Percentiles rank a stretch among this genome's conserved stretches.
Conservation (phyloP, 2,329 filamentous ascomycete genomes). For the Aspergillus niger region DNA sequence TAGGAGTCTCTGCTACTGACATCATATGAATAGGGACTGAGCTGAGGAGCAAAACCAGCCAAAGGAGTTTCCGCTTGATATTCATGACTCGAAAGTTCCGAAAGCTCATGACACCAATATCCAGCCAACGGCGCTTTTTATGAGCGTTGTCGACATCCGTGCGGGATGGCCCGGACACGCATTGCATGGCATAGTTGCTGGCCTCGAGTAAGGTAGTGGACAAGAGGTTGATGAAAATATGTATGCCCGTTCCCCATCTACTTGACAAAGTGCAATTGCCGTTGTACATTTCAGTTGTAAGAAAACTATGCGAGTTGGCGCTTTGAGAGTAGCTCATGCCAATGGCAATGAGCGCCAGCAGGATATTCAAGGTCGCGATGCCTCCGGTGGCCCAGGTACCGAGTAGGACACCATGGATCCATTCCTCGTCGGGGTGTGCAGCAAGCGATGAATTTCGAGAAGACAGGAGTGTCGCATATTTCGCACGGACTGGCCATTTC, state of each 20-base stretch:
- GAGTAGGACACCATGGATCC: slow-evolving; percentile 14
- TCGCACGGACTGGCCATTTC: too few relatives aligned
- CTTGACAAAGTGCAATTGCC: slow-evolving; percentile 14
- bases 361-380: slow-evolving; percentile 12
- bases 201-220: slow-evolving; percentile 50
- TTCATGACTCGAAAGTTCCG: slow-evolving; percentile 27
- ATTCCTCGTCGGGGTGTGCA: slow-evolving; percentile 5
- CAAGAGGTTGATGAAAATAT: slow-evolving; percentile 53
- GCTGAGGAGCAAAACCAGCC: slow-evolving; percentile 16
- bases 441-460: too few relatives aligned
- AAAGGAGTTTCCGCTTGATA: slow-evolving; percentile 34
- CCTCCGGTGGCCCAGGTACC: slow-evolving; percentile 5
- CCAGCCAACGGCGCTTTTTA: slow-evolving; percentile 41
- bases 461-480: too few relatives aligned
- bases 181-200: slow-evolving; percentile 57
- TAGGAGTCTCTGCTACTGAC: background rate
- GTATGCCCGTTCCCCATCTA: slow-evolving; percentile 30
- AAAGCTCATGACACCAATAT: slow-evolving; percentile 46
- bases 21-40: slow-evolving; percentile 20
- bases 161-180: slow-evolving; percentile 53
- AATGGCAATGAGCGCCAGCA: slow-evolving; percentile 13
- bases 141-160: slow-evolving; percentile 54
- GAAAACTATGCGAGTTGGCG: background rate
- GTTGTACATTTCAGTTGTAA: slow-evolving; percentile 10
- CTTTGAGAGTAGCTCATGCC: slow-evolving; percentile 7